Conservation (phyloP, 305 asterid species). For the Fraxinus xanthoxyloides region DNA sequence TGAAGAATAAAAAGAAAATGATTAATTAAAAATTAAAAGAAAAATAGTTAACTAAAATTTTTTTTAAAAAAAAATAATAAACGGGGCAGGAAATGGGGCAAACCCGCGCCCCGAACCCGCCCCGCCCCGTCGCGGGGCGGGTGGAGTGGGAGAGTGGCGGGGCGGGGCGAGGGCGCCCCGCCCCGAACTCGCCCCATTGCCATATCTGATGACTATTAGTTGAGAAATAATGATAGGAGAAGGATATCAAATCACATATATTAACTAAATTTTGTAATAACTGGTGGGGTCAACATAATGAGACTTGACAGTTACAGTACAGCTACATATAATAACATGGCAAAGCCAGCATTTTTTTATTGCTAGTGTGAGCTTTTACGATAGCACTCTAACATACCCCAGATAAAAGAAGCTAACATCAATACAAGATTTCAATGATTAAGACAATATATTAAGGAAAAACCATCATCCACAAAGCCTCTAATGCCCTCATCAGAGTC, state of each 20-base stretch:
- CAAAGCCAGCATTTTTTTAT: not conserved
- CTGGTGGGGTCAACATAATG: not conserved
- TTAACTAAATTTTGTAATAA: not conserved
- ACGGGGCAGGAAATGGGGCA: no score
- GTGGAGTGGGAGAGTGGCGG: no score
- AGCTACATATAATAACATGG: slow-evolving; percentile 1
- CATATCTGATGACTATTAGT: not conserved
- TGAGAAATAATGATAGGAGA: not conserved
- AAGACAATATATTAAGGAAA: not conserved
- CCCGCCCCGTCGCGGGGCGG: no score
- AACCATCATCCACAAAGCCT: not conserved
- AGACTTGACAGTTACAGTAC: not conserved
- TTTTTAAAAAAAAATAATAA: no score
- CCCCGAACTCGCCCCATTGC: no score
- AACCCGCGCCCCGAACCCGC: no score
- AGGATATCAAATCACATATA: not conserved
- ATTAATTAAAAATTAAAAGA: no score
- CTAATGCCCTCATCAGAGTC: not conserved
- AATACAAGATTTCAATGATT: not conserved
- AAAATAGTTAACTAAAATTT: no score
- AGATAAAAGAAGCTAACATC: not conserved
- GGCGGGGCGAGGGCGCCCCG: no score
- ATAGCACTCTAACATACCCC: not conserved
- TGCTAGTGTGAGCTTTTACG: not conserved
- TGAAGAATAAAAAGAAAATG: no score